A percentile compares a stretch with the other conserved stretches of the same genome.
These are phyloP conservation scores for Hemileccinum impolitum DNA, from an alignment of 768 basidiomycete genomes.

Conservation along the genomic window DNA sequence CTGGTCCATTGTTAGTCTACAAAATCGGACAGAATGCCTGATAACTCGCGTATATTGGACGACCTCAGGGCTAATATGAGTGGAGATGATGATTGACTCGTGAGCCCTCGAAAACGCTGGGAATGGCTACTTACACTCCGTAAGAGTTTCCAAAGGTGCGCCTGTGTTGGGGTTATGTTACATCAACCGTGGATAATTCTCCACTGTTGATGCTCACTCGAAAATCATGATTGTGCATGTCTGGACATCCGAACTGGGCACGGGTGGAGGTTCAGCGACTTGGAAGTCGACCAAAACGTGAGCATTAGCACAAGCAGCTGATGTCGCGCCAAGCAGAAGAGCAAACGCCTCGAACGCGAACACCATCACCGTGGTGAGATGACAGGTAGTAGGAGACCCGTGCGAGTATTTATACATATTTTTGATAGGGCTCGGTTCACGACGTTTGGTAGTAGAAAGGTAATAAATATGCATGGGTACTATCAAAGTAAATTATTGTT, in stretches of 20 bases:
- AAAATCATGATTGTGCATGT: slow-evolving; percentile 65
- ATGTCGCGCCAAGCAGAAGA: slow-evolving; percentile 9
- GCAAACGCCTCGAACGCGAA: slow-evolving; percentile 9
- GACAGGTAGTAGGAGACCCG: neutral
- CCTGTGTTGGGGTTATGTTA: slow-evolving; percentile 30
- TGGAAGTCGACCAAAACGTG: slow-evolving; percentile 57
- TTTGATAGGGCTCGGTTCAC: neutral
- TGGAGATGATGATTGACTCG: neutral
- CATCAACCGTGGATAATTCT: neutral
- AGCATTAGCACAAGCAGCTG: slow-evolving; percentile 14
- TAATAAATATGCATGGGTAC: slow-evolving; percentile 9
- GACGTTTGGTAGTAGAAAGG: too few relatives aligned
- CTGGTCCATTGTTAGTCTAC: slow-evolving; percentile 32
- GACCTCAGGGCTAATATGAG: slow-evolving; percentile 50
- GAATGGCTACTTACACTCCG: slow-evolving; percentile 46
- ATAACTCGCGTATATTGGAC: slow-evolving; percentile 54
- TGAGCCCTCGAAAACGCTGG: neutral
- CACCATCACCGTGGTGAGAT: slow-evolving; percentile 20
- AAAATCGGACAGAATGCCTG: neutral
- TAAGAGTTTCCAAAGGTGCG: slow-evolving; percentile 73
- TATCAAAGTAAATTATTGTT: neutral
- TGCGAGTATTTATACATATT: slow-evolving; percentile 6
- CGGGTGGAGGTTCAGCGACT: slow-evolving; percentile 66
- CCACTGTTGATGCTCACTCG: slow-evolving; percentile 40
- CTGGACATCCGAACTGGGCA: slow-evolving; percentile 57